Evolutionary conservation across 768 basidiomycete genomes (phyloP).

Genomic region (Serendipita sp.): DNA sequence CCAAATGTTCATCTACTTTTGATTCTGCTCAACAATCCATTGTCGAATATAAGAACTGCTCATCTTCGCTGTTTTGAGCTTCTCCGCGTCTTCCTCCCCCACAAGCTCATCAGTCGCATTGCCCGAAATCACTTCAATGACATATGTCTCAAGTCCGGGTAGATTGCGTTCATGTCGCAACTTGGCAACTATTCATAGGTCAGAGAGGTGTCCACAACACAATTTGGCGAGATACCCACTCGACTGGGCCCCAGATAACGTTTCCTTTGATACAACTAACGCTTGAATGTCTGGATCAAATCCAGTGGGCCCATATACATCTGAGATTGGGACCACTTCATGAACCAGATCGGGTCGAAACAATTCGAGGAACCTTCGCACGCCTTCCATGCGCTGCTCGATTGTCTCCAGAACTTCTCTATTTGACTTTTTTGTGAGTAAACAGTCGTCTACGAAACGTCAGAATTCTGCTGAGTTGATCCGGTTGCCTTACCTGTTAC

Average conservation of each 20-base stretch:
- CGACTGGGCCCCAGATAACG: slow-evolving; percentile 52
- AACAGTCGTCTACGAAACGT: slow-evolving; percentile 38
- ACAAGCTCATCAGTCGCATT: slow-evolving; percentile 32
- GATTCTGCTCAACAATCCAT: slow-evolving; percentile 43
- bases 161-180: slow-evolving; percentile 41
- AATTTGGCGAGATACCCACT: slow-evolving; percentile 32
- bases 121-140: slow-evolving; percentile 83
- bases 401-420: slow-evolving; percentile 52
- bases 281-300: slow-evolving; percentile 82
- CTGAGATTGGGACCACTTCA: slow-evolving; percentile 58
- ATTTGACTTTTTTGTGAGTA: slow-evolving; percentile 59
- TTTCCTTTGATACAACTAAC: slow-evolving; percentile 84
- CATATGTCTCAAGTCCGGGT: slow-evolving; percentile 45
- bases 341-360: slow-evolving; percentile 52
- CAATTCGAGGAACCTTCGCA: slow-evolving; percentile 52
- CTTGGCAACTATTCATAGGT: slow-evolving; percentile 38
- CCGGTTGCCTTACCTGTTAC: slow-evolving; percentile 44
- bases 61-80: slow-evolving; percentile 70
- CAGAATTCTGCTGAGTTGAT: slow-evolving; percentile 13
- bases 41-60: slow-evolving; percentile 86
- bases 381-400: slow-evolving; percentile 34
- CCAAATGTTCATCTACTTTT: too few species aligned
- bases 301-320: slow-evolving; percentile 86
- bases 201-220: background rate
- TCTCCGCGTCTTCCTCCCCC: slow-evolving; percentile 48